Evolutionary conservation across 148 eudicot species (phyloP), one percentile per base, ranked within the genome.

Genomic region (Heliosperma pusillum): DNA sequence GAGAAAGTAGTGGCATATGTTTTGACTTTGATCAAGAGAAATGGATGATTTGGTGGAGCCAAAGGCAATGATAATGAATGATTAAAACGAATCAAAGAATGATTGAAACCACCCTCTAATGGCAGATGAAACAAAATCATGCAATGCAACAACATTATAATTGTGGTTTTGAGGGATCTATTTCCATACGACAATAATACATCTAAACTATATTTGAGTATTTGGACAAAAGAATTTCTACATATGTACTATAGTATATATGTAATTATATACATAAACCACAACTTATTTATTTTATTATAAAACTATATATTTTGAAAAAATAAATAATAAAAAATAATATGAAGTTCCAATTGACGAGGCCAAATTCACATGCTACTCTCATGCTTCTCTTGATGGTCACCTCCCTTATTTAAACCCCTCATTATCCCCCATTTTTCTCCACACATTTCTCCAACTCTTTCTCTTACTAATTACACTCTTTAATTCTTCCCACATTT

Each of bases 321-420:
- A 10, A 47, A 47, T 5, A 47, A 47, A 1, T 10, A 12, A 10
- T 10, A 47, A 33, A 74, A 66, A 78, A 78, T 56, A 25, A 24
- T 30, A 17, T 50, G 24, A 65, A 73, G 55, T 44, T 68, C 63
- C 76, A 19, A 21, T 76, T 59, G 55, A 50, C 29, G n/a, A 66
- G 74, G 82, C 17, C 36, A 52, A 77, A 74, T 82, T 80, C 88
- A 83, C 89, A 85, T 86, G 87, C 82, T 71, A 44, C 58, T 72
- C 82, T 72, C 77, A 76, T 86, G 83, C 83, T 59, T 25, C 80
- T 72, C 77, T 47, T 58, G 72, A 69, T 56, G 52, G 71, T 82
- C 74, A 45, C 62, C 78, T 50, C 70, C 70, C 80, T 57, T 84
- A 89, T 89, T 84, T 90, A 90, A 81, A 90, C 89, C 87, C 85